phyloP scores from a whole-genome alignment of 2,329 filamentous ascomycete species.

The Fusarium globosum region DNA sequence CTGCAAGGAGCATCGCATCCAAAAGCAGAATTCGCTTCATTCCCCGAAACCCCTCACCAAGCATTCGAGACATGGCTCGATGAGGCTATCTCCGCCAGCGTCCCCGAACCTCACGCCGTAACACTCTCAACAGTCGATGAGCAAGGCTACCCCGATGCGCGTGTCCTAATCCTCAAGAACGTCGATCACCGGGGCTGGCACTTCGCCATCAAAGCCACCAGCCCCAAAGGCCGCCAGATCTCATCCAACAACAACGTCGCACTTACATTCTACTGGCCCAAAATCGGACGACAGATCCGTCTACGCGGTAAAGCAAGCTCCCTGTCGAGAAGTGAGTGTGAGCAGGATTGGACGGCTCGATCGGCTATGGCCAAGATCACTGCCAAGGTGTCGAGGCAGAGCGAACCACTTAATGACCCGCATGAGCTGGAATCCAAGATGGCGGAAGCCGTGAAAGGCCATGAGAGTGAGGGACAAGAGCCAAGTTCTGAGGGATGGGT shows the following conservation, averaged over 20 bases:
- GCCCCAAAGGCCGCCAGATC: slow-evolving; percentile 8
- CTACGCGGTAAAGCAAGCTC: not conserved
- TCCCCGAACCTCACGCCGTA: slow-evolving; percentile 8
- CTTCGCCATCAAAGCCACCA: slow-evolving; percentile 6
- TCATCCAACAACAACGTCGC: not conserved
- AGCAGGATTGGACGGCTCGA: slow-evolving; percentile 3
- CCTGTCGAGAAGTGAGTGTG: not conserved
- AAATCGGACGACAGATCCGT: slow-evolving; percentile 1
- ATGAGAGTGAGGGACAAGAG: not conserved
- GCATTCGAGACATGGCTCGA: slow-evolving; percentile 4
- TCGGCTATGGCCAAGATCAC: slow-evolving; percentile 6
- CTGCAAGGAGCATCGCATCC: not conserved
- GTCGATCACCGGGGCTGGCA: slow-evolving; percentile 14
- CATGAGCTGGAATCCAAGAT: not conserved
- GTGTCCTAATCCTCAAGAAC: slow-evolving; percentile 9
- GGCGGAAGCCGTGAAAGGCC: not conserved
- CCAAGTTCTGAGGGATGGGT: not conserved
- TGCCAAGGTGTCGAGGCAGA: slow-evolving; percentile 12
- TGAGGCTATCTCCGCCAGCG: not conserved
- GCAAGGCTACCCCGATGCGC: not conserved
- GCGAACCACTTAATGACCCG: not conserved
- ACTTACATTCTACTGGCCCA: slow-evolving; percentile 16
- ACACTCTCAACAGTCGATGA: not conserved
- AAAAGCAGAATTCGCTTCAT: not conserved
- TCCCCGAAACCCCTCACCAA: slow-evolving; percentile 3